These are phyloP conservation scores for Rosa persica DNA, from an alignment of 306 rosid species.

Conservation along the genomic window DNA sequence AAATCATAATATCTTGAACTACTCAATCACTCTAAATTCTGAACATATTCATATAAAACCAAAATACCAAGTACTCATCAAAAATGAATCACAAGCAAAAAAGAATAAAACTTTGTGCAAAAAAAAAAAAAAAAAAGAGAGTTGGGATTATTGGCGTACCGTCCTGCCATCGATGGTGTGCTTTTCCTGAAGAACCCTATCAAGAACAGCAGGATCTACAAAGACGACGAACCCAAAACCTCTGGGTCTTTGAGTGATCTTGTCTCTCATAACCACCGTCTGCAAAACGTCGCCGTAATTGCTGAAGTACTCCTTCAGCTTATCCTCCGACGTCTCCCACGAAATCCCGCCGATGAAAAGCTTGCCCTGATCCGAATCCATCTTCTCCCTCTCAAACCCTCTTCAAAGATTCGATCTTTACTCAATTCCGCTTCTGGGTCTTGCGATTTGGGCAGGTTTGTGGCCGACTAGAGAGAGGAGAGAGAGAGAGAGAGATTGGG, in stretches of 20 bases:
- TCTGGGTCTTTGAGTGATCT: conserved; percentile 76
- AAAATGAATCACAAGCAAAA: background rate
- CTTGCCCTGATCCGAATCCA: conserved; percentile 99
- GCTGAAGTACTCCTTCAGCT: conserved; percentile 76
- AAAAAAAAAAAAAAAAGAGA: background rate
- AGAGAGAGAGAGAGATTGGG: conserved; percentile 9
- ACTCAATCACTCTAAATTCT: background rate
- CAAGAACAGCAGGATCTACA: conserved; percentile 81
- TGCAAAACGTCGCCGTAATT: conserved; percentile 80
- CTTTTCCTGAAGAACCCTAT: conserved; percentile 84
- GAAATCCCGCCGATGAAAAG: conserved; percentile 95
- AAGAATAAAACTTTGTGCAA: background rate
- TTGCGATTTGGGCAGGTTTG: conserved; percentile 30
- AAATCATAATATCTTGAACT: background rate
- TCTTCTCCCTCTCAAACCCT: conserved; percentile 3
- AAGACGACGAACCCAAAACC: conserved; percentile 93
- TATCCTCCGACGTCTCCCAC: conserved; percentile 92
- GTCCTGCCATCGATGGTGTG: conserved; percentile 91
- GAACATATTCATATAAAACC: background rate
- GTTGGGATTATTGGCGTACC: conserved; percentile 34
- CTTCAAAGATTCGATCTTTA: background rate
- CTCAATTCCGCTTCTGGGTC: conserved; percentile 11
- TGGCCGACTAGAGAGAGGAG: conserved; percentile 40
- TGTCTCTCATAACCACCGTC: conserved; percentile 87
- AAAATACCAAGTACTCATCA: background rate